Conservation (phyloP, 1,284 basidiomycete genomes). For the Vanrija sp. region DNA sequence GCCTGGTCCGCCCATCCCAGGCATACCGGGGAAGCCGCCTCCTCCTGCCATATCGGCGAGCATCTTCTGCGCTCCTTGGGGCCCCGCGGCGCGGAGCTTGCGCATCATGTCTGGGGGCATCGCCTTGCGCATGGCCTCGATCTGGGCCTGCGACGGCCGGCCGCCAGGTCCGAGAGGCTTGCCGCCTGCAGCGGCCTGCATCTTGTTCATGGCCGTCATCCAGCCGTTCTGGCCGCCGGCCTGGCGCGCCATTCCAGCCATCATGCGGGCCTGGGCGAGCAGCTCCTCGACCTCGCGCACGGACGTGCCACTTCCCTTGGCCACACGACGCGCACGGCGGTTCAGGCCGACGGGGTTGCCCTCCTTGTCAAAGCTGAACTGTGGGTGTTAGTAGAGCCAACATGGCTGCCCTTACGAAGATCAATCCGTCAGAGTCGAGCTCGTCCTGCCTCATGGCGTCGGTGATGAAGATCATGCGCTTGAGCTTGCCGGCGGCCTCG, state of each 20-base stretch:
- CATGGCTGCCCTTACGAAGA: constrained; percentile 59
- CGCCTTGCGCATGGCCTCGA: constrained; percentile 84
- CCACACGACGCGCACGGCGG: constrained; percentile 82
- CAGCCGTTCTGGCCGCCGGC: constrained; percentile 95
- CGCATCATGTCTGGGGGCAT: constrained; percentile 86
- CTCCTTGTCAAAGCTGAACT: constrained; percentile 66
- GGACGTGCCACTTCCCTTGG: constrained; percentile 89
- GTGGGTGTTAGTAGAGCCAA: not conserved
- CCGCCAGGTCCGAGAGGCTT: constrained; percentile 77
- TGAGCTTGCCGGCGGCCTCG: constrained; percentile 78
- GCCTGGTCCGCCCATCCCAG: constrained; percentile 45
- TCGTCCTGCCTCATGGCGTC: constrained; percentile 94
- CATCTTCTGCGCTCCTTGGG: constrained; percentile 87
- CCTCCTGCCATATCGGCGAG: constrained; percentile 85
- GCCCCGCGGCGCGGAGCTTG: constrained; percentile 68
- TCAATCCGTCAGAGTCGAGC: constrained; percentile 90
- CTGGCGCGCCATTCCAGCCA: constrained; percentile 95
- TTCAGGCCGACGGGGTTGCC: constrained; percentile 77
- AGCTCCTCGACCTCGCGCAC: constrained; percentile 96
- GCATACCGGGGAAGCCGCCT: constrained; percentile 29
- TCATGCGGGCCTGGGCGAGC: constrained; percentile 91
- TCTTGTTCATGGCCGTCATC: constrained; percentile 83
- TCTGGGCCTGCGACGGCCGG: constrained; percentile 85
- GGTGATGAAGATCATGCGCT: constrained; percentile 97
- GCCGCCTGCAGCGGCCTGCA: constrained; percentile 78